Evolutionary conservation across 305 asterid genomes (phyloP), one percentile per base, ranked within the genome.

Genomic region (Plantago coronopus): DNA sequence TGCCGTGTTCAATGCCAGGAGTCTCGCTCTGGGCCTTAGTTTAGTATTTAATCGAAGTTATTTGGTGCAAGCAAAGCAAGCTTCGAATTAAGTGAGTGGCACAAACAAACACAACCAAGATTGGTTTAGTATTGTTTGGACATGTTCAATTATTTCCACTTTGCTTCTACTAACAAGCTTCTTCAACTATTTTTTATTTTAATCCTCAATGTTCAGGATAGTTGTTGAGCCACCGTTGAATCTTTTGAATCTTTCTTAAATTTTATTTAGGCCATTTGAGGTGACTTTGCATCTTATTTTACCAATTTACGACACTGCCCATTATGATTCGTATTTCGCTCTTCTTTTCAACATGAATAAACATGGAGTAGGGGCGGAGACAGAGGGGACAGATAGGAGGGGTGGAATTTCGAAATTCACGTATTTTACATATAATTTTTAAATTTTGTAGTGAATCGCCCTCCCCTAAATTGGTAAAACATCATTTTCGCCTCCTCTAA

Each of bases 201-300:
- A 59, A 23, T 59, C 54, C 8, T 65, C 71, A 70, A 66, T 62
- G 78, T 75, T 56, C 59, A 14, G 61, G 75, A 70, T 71, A 64
- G 80, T 78, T 56, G 80, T 72, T 74, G 73, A 78, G 66, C 88
- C 55, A 74, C 80, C 84, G 49, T 78, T 78, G 83, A 75, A 76
- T 65, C 25, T 63, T n/a, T 7, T 13, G 19, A 53, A 7, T 17
- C 57, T 14, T 10, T 20, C 17, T 15, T 53, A 27, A 19, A 58
- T 51, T n/a, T 60, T 62, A 56, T 31, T 61, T 25, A 5, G 18
- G 23, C 50, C 22, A 23, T 20, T 48, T 65, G 3, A 27, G 21
- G 18, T 53, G 18, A n/a, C 1, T 15, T 27, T 0, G n/a, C 12
- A 1, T 3, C 29, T n/a, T 6, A 1, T 31, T 54, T 25, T 25